Evolutionary conservation across 768 basidiomycete genomes (phyloP), one percentile per base, ranked within the genome.

Genomic region (Pleurotus sapidus): DNA sequence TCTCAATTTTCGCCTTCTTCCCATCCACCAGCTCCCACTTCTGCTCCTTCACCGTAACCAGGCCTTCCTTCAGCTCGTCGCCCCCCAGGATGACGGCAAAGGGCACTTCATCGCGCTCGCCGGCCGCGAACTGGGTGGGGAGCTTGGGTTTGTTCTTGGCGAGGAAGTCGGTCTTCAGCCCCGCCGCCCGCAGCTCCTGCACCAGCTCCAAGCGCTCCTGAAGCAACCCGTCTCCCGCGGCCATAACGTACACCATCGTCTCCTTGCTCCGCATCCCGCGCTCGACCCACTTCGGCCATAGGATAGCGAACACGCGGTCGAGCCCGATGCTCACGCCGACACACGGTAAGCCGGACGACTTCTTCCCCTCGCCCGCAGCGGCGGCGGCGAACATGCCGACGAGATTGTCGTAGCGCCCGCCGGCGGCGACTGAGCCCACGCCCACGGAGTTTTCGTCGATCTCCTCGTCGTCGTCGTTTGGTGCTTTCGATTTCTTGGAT

Each of bases 391-490:
- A 97, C 77, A 94, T 84, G 27, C 91, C 89, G 0, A 99, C 96
- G 20, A 99, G 88, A 53, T 88, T 87, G 75, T 98, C 97, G 72
- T 99, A 99, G 34, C 97, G 82, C 7, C 97, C 97, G 9, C 97
- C 97, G 1, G 92, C 97, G n/a, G 95, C 97, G 69, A 99, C 96
- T 9, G 95, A 97, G n/a, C 97, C 97, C 2, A 98, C 94, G 18
- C 97, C 97, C 39, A 98, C 86, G 63, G 88, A 82, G 1, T 91
- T 89, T 68, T 98, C 96, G 71, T 98, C 96, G 38, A 94, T 74
- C 63, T 95, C 96, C 55, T 93, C 88, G 27, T 92, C 88, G 15
- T 86, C 87, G 14, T 68, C 71, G 9, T 9, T 34, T 34, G 30
- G 1, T 34, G 30, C 1, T 56, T 77, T 77, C 25, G 75, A 59